Evolutionary conservation across 768 basidiomycete genomes (phyloP).

Genomic region (Hericium coralloides): DNA sequence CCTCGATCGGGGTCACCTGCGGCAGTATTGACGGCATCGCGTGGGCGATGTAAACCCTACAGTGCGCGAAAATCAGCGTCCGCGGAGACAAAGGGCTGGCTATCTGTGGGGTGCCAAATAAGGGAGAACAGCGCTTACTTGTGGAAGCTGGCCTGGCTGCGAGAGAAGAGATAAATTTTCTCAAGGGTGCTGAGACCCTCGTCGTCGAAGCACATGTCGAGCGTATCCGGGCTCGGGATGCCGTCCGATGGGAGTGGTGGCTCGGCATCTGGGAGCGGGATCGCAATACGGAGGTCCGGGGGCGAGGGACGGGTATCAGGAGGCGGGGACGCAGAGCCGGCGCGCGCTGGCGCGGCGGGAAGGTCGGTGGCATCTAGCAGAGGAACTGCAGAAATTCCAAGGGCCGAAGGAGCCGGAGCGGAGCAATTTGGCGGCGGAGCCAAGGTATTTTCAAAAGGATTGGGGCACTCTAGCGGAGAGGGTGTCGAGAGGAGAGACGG

Average conservation of each 20-base stretch:
- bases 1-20: slow-evolving; percentile 75
- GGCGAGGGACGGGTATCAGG: neutral
- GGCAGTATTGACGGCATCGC: slow-evolving; percentile 28
- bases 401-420: too few relatives aligned
- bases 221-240: slow-evolving; percentile 18
- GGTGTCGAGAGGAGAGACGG: neutral
- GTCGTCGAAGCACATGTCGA: slow-evolving; percentile 53
- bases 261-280: slow-evolving; percentile 11
- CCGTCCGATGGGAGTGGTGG: slow-evolving; percentile 20
- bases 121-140: slow-evolving; percentile 29
- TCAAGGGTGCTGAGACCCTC: slow-evolving; percentile 80
- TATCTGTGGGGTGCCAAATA: neutral
- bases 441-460: neutral
- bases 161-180: slow-evolving; percentile 84
- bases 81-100: too few relatives aligned
- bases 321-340: neutral
- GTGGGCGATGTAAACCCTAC: slow-evolving; percentile 74
- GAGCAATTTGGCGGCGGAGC: too few relatives aligned
- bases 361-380: neutral
- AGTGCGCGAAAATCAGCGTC: neutral
- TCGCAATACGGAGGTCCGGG: neutral
- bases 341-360: neutral
- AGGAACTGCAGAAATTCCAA: neutral
- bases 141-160: slow-evolving; percentile 62
- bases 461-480: neutral